These are phyloP conservation scores for Xylaria sp. DNA, from an alignment of 2,329 filamentous ascomycete species.

Conservation along the genomic window DNA sequence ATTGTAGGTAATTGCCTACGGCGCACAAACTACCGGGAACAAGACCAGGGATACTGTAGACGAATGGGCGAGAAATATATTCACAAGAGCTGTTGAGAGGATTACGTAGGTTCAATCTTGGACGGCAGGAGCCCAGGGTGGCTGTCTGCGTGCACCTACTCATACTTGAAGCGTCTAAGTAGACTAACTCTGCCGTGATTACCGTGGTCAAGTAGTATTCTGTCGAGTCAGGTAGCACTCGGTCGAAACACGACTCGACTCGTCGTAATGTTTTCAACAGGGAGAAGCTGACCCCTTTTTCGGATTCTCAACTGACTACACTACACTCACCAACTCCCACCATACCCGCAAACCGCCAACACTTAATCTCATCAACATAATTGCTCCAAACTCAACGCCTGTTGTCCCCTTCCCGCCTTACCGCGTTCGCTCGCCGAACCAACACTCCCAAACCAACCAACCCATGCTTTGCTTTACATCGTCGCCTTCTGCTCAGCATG, in stretches of 20 bases:
- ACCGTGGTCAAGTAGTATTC: not conserved
- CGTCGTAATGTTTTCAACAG: not conserved
- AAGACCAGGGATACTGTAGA: not conserved
- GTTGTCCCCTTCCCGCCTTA: not conserved
- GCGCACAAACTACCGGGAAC: not conserved
- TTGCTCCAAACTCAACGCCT: not conserved
- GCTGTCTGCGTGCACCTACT: not conserved
- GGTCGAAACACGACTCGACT: too few relatives aligned
- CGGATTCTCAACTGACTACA: not conserved
- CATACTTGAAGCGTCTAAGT: too few relatives aligned
- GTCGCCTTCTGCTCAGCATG: conserved; percentile 33
- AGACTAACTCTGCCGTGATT: not conserved
- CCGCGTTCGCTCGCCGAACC: not conserved
- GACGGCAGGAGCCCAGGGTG: not conserved
- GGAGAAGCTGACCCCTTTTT: not conserved
- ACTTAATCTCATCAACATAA: not conserved
- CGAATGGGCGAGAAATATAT: not conserved
- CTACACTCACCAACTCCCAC: not conserved
- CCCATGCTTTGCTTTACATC: conserved; percentile 5
- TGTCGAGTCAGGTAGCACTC: not conserved
- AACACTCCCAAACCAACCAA: not conserved
- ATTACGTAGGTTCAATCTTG: not conserved
- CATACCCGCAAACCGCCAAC: too few relatives aligned
- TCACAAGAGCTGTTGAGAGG: not conserved
- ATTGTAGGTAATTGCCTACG: not conserved